Base-by-base conservation (phyloP, 2,329 filamentous ascomycete genomes). In the Ophioceras dolichostomum region DNA sequence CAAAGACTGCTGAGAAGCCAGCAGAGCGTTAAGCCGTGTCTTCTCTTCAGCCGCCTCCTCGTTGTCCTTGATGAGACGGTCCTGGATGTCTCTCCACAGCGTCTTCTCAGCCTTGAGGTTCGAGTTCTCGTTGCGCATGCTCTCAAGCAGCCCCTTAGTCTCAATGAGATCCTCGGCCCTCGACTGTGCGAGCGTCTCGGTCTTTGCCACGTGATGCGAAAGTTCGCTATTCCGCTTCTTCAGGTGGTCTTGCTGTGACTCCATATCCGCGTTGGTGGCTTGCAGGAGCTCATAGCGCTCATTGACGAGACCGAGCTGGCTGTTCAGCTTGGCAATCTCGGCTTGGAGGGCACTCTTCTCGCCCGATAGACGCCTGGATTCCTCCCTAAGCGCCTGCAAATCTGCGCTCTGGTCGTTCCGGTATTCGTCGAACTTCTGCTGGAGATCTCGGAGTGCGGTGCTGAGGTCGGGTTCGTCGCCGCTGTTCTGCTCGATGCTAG, bases 61-160 rank as follows among this genome's bases (percentile, higher is more conserved):
- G 45, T 91, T 94, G 52, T 96, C 88, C 49, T 91, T 85, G 43
- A 76, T 82, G 31, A 96, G 68, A 37, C 93, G 79, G 44, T 83
- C 80, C 54, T 96, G 88, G 24, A 95, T 94, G 39, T 82, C 85
- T 62, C 91, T 94, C 83, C 84, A 94, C 9, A 98, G 68, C 27
- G 86, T 83, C 61, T 94, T 94, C 58, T 96, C 89, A 0, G 89
- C 88, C 57, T 94, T 94, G 24, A 95, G 72, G 51, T 96, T 95
- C 13, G 87, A 80, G 38, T 80, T 86, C 55, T 98, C 91, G 45
- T 86, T 87, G 37, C 87, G 82, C 58, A 95, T 73, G 51, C 86
- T 88, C 51, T 98, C 89, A 4, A 83, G 67, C 37, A 89, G 62
- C 22, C 82, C 82, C 54, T 79, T 82, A 5, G 83, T 79, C 55